Base-by-base conservation (phyloP, 1,284 basidiomycete genomes). In the Cryptococcus hybrid region DNA sequence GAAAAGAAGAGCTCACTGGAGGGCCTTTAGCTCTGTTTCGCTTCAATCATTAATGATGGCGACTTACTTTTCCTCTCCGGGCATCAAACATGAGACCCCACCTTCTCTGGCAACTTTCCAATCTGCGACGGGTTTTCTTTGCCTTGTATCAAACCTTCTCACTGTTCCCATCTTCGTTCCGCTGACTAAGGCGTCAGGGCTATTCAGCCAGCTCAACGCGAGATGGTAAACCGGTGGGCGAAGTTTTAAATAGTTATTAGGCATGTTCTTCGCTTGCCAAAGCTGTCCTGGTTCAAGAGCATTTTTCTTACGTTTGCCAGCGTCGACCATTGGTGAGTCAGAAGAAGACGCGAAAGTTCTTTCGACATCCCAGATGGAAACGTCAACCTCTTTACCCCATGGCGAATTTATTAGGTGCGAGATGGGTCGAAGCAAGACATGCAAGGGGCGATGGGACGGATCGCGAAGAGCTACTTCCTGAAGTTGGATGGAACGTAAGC, bases 311-410 rank as follows among this genome's bases (percentile, higher is more conserved):
- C 89, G 80, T 74, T 92, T 92, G 24, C 70, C 68, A 37, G 15
- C 36, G n/a, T 54, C 56, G 35, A 40, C 44, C 13, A 34, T 47
- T 8, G 47, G 51, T 11, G 38, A n/a, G 18, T 43, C 47, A 13
- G 13, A 34, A 5, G 38, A 51, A 8, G 57, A 48, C 7, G 64
- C 66, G 51, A 94, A 90, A 0, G 89, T 85, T 45, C 79, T 75
- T 67, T 90, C 86, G 2, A 85, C 82, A 68, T 90, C 82, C 88
- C 89, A 94, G 1, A 93, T 69, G 1, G 89, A 91, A 2, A 92
- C 74, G 58, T 93, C 90, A 13, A 94, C 88, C 74, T 94, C 92
- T 65, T 93, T 87, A 3, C 92, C 92, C 92, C 61, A 91, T 88
- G 0, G 86, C 84, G 76, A 94, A 92, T 0, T 82, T 82, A 30